Evolutionary conservation across 352 stramenopile species (phyloP), one percentile per base, ranked within the genome.

Genomic region (Globisporangium megalacanthum): DNA sequence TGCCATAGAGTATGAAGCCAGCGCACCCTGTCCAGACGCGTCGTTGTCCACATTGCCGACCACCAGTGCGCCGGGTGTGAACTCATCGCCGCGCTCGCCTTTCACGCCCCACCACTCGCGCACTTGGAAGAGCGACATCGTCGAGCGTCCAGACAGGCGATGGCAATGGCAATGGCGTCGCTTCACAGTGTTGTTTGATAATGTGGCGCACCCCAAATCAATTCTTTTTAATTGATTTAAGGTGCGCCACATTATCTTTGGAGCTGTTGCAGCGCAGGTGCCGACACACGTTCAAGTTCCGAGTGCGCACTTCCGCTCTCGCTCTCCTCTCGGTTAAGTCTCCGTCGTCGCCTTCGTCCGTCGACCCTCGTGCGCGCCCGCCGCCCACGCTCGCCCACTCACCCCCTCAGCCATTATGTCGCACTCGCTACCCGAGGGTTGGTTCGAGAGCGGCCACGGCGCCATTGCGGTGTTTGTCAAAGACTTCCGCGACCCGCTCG

Each of bases 1-100:
- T 29, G 25, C 25, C 25, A 29, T 29, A 29, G 25, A 29, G 25
- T 29, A 29, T 29, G 25, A 29, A 39, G 51, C 36, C 4, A 41
- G 51, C 56, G 52, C 61, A 89, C 80, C 68, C 60, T 81, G 70
- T 15, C 67, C 69, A 11, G 66, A 74, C 20, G 66, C 51, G 54
- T 94, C 81, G 52, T 96, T 96, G 71, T 96, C 89, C 25, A 93
- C 76, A 57, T 97, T 97, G 37, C 87, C 87, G 29, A 96, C 68
- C 7, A 69, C 74, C 20, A 97, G 70, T 17, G 69, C 83, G 1
- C 81, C 84, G 29, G 73, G 72, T 49, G 86, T 84, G 58, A 89
- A 96, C 60, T 97, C 89, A 52, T 96, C 89, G 35, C 73, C 65
- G 52, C 61, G 58, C 57, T 88, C 81, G 56, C 79, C 75, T 68